Base-by-base conservation (phyloP, 805 yeast genomes). In the Metschnikowia arizonensis region DNA sequence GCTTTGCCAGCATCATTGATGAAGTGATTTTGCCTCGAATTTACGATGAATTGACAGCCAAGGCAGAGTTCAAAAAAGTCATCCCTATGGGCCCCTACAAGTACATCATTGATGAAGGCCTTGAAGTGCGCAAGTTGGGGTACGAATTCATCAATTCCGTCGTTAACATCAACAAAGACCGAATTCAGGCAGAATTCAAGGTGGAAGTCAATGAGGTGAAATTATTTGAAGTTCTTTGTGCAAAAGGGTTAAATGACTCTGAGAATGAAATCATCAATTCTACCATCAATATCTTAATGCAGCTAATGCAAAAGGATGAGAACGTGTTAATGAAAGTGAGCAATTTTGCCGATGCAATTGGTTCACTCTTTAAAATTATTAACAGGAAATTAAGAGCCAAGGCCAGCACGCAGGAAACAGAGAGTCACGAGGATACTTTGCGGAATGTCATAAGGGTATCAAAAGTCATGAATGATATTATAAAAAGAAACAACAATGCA, bases 21-120 rank as follows among this genome's bases (percentile, higher is more conserved):
- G 57, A 59, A 2, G 49, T 48, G 17, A 65, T 82, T 2, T 62
- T 84, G 33, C 80, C 85, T 0, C 57, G 61, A 0, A 64, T 85
- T 2, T 75, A 75, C 52, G 65, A 63, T 4, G 88, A 85, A 56
- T 69, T 85, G 37, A 64, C 63, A 10, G 71, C 82, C 1, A 77
- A 76, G 51, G 76, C 73, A 26, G 76, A 77, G 46, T 81, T 78
- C 55, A 77, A 83, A 36, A 81, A 81, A 44, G 68, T 74, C 15
- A 82, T 88, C 28, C 84, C 83, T 38, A 86, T 88, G 79, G 96
- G 96, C 1, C 95, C 95, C 0, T 87, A 84, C 69, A 86, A 85
- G 58, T 90, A 86, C 59, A 81, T 81, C 49, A 77, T 86, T 32
- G 96, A 88, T 56, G 83, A 82, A 52, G 93, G 89, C 0, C 68